Conservation (phyloP, 1,284 basidiomycete species). For the Apiotrichum akiyoshidainum region DNA sequence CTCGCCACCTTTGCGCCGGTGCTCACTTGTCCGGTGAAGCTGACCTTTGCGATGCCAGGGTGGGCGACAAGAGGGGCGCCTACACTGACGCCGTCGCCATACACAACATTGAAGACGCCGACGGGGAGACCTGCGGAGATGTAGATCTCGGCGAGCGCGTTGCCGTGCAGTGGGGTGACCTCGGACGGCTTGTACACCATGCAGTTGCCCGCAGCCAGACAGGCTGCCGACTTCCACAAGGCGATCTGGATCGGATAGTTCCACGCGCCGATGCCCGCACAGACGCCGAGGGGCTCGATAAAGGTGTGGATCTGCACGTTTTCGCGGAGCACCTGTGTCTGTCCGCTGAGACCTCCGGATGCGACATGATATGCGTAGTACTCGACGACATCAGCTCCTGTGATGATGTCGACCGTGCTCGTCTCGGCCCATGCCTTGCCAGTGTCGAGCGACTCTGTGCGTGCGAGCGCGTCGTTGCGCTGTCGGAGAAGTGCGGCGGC, state of each 20-base stretch:
- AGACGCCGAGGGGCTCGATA: constrained; percentile 25
- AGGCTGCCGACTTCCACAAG: constrained; percentile 20
- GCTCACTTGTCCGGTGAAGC: constrained; percentile 20
- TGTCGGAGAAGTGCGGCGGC: constrained; percentile 15
- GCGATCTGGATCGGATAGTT: constrained; percentile 28
- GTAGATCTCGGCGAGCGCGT: constrained; percentile 16
- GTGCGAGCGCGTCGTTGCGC: constrained; percentile 19
- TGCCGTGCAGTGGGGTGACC: constrained; percentile 20
- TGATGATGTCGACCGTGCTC: constrained; percentile 15
- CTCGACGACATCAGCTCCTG: constrained; percentile 21
- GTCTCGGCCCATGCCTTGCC: constrained; percentile 22
- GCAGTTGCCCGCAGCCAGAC: constrained; percentile 19
- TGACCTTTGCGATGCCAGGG: constrained; percentile 19
- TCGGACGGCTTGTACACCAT: constrained; percentile 25
- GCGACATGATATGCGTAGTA: constrained; percentile 22
- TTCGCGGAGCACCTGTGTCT: constrained; percentile 14
- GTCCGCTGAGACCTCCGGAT: constrained; percentile 18
- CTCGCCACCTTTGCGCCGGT: constrained; percentile 17
- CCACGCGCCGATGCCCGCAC: constrained; percentile 26
- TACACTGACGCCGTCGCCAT: constrained; percentile 12
- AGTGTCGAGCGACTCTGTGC: constrained; percentile 20
- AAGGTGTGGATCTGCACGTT: constrained; percentile 16
- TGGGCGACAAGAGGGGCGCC: constrained; percentile 19
- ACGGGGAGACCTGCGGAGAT: constrained; percentile 17
- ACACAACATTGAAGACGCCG: constrained; percentile 22